phyloP scores from a whole-genome alignment of 2,329 filamentous ascomycete genomes.

The Phoma sp. region DNA sequence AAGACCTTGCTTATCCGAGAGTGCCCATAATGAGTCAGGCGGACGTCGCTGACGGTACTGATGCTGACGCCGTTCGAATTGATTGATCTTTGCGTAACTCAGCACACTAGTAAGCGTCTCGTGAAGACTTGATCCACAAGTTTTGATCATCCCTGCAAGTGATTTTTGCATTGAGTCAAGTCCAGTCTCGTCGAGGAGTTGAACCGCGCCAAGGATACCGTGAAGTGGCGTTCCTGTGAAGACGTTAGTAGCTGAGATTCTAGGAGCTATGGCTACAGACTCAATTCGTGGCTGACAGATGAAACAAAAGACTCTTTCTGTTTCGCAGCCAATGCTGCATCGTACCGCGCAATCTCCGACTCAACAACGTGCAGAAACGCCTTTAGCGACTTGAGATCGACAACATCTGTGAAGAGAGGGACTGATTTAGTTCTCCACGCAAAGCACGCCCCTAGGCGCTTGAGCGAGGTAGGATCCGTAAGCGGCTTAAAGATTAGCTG shows the following conservation, averaged over 20 bases:
- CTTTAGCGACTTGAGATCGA: constrained; percentile 20
- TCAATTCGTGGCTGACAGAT: constrained; percentile 24
- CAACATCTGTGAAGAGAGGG: constrained; percentile 20
- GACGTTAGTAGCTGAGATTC: not conserved
- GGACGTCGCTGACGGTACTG: constrained; percentile 15
- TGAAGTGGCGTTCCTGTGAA: constrained; percentile 41
- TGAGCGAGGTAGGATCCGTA: constrained; percentile 22
- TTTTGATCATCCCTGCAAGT: constrained; percentile 55
- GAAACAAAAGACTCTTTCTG: constrained; percentile 24
- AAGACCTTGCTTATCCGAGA: constrained; percentile 8
- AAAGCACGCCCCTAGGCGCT: constrained; percentile 26
- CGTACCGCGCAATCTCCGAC: constrained; percentile 18
- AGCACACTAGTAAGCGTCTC: constrained; percentile 45
- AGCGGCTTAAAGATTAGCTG: constrained; percentile 27
- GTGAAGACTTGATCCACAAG: constrained; percentile 57
- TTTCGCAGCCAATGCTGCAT: constrained; percentile 16
- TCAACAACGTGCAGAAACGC: constrained; percentile 23
- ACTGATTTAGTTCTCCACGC: constrained; percentile 16
- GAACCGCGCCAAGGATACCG: constrained; percentile 49
- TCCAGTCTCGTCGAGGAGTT: constrained; percentile 54
- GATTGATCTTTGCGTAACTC: constrained; percentile 26
- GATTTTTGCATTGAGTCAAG: constrained; percentile 48
- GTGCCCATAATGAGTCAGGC: constrained; percentile 15
- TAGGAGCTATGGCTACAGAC: constrained; percentile 7
- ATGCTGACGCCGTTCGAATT: constrained; percentile 48